These are phyloP conservation scores for Petrea volubilis DNA, from an alignment of 257 asterid genomes.

Conservation along the genomic window DNA sequence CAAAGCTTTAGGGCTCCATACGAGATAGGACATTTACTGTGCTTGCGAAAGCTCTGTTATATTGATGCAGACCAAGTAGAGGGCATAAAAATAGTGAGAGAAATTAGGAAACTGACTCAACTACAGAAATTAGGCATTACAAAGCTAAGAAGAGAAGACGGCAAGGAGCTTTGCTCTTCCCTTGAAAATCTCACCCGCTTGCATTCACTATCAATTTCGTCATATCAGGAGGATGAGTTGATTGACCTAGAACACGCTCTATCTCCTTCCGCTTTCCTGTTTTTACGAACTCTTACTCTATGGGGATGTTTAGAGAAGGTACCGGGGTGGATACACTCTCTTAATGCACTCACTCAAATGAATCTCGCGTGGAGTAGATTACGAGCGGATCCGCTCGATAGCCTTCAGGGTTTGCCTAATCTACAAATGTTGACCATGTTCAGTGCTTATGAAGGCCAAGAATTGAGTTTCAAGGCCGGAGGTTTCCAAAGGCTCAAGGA, in stretches of 20 bases:
- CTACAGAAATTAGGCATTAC: constrained; percentile 6
- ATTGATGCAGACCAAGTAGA: constrained; percentile 6
- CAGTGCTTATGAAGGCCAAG: not conserved
- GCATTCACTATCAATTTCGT: not conserved
- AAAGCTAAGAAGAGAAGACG: not conserved
- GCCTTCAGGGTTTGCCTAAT: not conserved
- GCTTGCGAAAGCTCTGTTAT: not conserved
- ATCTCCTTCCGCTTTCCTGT: not conserved
- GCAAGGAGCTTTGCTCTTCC: not conserved
- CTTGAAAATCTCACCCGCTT: not conserved
- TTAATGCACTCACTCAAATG: not conserved
- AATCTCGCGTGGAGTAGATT: not conserved
- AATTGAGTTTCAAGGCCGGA: not conserved
- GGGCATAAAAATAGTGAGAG: not conserved
- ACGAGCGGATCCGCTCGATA: not conserved
- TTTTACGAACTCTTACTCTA: not conserved
- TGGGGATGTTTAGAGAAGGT: not conserved
- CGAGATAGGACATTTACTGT: not conserved
- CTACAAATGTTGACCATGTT: not conserved
- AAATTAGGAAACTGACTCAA: constrained; percentile 20
- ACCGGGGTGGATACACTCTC: not conserved
- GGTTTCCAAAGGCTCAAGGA: not conserved
- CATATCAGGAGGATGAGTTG: not conserved
- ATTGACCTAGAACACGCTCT: not conserved
- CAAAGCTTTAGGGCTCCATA: not conserved